Evolutionary conservation across 2,329 filamentous ascomycete genomes (phyloP), one percentile per base, ranked within the genome.

Genomic region (Alternaria consortialis): DNA sequence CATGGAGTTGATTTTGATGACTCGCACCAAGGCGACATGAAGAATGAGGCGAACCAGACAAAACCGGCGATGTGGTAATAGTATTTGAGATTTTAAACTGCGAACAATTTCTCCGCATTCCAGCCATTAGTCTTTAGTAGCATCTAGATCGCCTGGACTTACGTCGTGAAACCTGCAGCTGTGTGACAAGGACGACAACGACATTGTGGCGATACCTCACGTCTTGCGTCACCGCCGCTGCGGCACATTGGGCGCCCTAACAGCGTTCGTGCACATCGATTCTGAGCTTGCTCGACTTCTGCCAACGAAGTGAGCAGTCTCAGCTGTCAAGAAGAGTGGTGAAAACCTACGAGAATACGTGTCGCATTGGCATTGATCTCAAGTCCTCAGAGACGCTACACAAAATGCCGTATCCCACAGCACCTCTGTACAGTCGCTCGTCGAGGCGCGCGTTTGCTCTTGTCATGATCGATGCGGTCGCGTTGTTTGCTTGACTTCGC

Each of bases 401-500:
- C 17, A 20, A 25, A 55, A 36, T 9, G 20, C 2, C n/a, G 9
- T 15, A 8, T 31, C 4, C 47, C 12, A 34, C 29, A 15, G 27
- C 27, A 17, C 15, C 9, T 43, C 13, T 23, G 25, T 20, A 52
- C 23, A 17, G 23, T 29, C 36, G 48, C 12, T n/a, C 13, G 32
- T 40, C 50, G 11, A 52, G n/a, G 11, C 15, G 32, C 50, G 50
- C 23, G 23, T 40, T 40, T 36, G 25, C 20, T 37, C 6, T 52
- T 17, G 34, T 17, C 20, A 15, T 29, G 32, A 23, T 23, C 8
- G 36, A n/a, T 15, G 13, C 31, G 15, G 15, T 25, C 46, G 54
- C 29, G 36, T 43, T 58, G 59, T 62, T 58, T 58, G 59, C 55
- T 58, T 32, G 37, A 36, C 32, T 36, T 37, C 17, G 46, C 17